Percentiles rank a stretch among this genome's conserved stretches.
These are phyloP conservation scores for Ganoderma boninense DNA, from an alignment of 1,284 basidiomycete species.

Conservation along the genomic window DNA sequence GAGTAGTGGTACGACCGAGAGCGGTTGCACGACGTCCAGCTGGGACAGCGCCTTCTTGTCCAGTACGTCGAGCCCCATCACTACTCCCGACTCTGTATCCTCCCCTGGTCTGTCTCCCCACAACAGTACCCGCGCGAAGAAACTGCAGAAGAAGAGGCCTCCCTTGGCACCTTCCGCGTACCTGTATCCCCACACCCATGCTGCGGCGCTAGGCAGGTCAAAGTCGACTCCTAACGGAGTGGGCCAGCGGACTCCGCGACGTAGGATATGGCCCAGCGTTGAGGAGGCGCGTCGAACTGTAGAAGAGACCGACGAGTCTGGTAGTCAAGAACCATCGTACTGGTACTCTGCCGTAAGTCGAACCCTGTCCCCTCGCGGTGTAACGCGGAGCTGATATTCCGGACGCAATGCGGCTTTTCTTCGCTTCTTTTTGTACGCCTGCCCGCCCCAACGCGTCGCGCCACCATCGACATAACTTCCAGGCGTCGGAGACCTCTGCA, in stretches of 20 bases:
- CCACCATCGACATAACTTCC: not conserved
- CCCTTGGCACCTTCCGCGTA: conserved; percentile 29
- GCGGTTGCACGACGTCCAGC: conserved; percentile 25
- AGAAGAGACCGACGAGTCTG: conserved; percentile 20
- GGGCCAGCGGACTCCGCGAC: conserved; percentile 24
- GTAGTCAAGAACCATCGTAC: conserved; percentile 21
- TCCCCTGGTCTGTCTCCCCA: conserved; percentile 29
- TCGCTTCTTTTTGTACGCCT: conserved; percentile 19
- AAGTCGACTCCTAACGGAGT: conserved; percentile 29
- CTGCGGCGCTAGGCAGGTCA: conserved; percentile 29
- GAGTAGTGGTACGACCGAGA: conserved; percentile 28
- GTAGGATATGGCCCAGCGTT: conserved; percentile 30
- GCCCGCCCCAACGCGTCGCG: not conserved
- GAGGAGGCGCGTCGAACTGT: conserved; percentile 27
- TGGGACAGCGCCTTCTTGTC: conserved; percentile 28
- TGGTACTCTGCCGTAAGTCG: conserved; percentile 31
- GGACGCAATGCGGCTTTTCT: conserved; percentile 14
- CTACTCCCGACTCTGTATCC: conserved; percentile 33
- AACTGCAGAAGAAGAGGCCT: conserved; percentile 36
- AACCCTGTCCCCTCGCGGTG: conserved; percentile 24
- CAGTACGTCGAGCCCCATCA: conserved; percentile 30
- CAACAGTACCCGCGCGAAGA: conserved; percentile 28
- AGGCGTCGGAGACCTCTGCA: conserved; percentile 24
- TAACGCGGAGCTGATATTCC: conserved; percentile 24
- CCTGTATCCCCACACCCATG: conserved; percentile 20